Conservation (phyloP, 73 alveolate species). For the Blepharisma japonicum region DNA sequence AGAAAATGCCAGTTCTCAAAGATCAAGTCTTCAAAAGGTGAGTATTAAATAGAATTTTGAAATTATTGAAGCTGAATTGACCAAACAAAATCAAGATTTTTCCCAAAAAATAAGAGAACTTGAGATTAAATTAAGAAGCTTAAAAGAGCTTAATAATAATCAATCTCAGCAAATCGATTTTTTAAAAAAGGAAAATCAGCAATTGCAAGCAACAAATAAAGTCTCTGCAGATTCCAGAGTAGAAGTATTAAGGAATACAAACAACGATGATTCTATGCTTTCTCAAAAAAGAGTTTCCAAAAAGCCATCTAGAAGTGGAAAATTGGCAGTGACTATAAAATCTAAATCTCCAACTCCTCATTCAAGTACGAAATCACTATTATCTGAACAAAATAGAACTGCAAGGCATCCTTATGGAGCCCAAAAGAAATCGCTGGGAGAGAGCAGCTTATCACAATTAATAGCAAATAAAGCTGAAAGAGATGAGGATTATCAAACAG, state of each 20-base stretch:
- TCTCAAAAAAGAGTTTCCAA: background rate
- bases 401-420: no score
- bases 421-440: no score
- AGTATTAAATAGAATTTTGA: background rate
- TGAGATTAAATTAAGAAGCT: background rate
- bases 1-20: background rate
- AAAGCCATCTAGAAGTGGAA: background rate
- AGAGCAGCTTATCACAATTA: background rate
- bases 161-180: slow-evolving; percentile 1
- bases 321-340: no score
- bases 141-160: background rate
- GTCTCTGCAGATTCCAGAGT: background rate
- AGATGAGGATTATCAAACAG: background rate
- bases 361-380: background rate
- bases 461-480: background rate
- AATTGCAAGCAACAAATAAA: background rate
- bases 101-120: background rate
- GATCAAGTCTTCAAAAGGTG: background rate
- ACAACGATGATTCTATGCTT: background rate
- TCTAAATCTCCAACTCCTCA: background rate
- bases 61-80: slow-evolving; percentile 10
- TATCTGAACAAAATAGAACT: background rate
- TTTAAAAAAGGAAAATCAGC: slow-evolving; percentile 16
- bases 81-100: slow-evolving; percentile 8
- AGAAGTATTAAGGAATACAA: background rate